Percentiles rank a stretch among this genome's conserved stretches.
phyloP scores from a whole-genome alignment of 176 grass and related monocot genomes.

The Ensete ventricosum region DNA sequence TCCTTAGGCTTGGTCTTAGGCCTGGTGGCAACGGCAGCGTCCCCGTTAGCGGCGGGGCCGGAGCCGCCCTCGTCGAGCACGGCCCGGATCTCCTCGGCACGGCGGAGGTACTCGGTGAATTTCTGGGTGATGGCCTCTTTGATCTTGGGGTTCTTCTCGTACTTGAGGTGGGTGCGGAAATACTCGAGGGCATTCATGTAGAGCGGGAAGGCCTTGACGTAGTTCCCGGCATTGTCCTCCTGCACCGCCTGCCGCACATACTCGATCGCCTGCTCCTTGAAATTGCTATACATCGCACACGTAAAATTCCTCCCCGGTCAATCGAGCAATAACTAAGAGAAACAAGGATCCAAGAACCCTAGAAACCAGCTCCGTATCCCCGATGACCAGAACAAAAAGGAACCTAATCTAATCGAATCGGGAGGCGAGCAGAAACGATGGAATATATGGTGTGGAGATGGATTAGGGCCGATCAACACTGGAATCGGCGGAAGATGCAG shows the following conservation, averaged over 20 bases:
- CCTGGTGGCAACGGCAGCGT: conserved; percentile 60
- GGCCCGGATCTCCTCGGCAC: conserved; percentile 94
- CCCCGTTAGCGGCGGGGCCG: conserved; percentile 41
- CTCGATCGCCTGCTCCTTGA: conserved; percentile 99
- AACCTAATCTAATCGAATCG: no score
- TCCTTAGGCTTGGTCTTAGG: conserved; percentile 97
- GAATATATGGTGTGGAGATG: no score
- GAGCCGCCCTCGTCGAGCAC: conserved; percentile 83
- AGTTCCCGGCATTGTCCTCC: conserved; percentile 99
- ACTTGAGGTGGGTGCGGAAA: conserved; percentile 97
- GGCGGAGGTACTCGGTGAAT: conserved; percentile 94
- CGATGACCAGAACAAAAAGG: background rate
- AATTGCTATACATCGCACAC: conserved; percentile 85
- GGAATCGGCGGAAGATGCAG: no score
- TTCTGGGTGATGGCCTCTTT: conserved; percentile 93
- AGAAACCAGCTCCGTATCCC: background rate
- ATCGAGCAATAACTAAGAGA: background rate
- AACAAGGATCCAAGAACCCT: background rate
- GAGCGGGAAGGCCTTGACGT: conserved; percentile 87
- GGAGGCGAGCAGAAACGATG: no score
- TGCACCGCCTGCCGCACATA: conserved; percentile 90
- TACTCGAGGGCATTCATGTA: conserved; percentile 99
- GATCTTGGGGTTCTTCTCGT: conserved; percentile 99
- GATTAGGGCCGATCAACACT: no score
- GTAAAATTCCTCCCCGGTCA: background rate